phyloP scores from a whole-genome alignment of 2,329 filamentous ascomycete species.

The Paraphaeosphaeria sporulosa region DNA sequence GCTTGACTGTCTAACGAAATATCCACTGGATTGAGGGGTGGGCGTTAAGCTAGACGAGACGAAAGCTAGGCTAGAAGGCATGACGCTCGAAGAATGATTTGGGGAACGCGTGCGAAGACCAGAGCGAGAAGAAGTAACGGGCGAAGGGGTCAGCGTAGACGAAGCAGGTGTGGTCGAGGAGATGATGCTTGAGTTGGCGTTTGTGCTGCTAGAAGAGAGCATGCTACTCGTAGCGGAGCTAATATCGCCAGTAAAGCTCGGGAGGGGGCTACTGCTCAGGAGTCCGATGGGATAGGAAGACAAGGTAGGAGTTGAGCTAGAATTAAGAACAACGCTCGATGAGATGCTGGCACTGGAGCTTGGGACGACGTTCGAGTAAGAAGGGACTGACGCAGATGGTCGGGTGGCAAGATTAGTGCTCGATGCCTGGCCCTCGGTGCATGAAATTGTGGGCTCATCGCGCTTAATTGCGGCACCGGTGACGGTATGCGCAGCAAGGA shows the following conservation, averaged over 20 bases:
- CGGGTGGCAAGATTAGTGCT: background rate
- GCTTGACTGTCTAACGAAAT: background rate
- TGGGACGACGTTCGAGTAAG: background rate
- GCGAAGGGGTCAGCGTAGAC: background rate
- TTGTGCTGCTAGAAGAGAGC: background rate
- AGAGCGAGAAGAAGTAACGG: background rate
- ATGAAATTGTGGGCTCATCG: background rate
- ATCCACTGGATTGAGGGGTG: background rate
- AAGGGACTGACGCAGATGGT: background rate
- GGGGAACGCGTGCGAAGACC: background rate
- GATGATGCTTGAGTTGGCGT: background rate
- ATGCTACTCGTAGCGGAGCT: background rate
- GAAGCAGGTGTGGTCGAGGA: background rate
- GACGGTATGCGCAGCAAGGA: slow-evolving; percentile 16
- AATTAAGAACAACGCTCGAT: background rate
- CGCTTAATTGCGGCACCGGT: slow-evolving; percentile 15
- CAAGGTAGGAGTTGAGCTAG: background rate
- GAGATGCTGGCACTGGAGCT: background rate
- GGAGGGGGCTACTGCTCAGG: background rate
- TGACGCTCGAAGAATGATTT: background rate
- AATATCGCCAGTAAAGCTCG: background rate
- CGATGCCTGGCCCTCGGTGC: background rate
- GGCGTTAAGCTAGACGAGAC: background rate
- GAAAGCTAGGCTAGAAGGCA: background rate
- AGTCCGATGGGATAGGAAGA: background rate